Evolutionary conservation across 805 yeast genomes (phyloP).

Genomic region (Sugiyamaella smithiae): DNA sequence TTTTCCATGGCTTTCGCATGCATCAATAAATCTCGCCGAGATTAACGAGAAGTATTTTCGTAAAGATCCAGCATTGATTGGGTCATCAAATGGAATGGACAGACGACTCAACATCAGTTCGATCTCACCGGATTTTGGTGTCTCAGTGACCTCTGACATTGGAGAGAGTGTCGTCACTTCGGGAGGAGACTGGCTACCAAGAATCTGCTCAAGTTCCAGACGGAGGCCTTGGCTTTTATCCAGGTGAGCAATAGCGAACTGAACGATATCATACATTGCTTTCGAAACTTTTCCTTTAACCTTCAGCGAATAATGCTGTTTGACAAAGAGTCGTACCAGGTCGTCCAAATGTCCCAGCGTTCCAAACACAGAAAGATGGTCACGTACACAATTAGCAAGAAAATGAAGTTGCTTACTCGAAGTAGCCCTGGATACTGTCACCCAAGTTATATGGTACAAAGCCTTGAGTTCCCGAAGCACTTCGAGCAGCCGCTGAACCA

Average conservation of each 20-base stretch:
- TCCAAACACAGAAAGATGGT: conserved; percentile 22
- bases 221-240: conserved; percentile 19
- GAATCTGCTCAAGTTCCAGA: conserved; percentile 23
- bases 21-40: conserved; percentile 16
- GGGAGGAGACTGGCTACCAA: conserved; percentile 19
- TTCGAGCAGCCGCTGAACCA: conserved; percentile 58
- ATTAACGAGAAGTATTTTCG: conserved; percentile 15
- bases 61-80: conserved; percentile 7
- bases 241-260: conserved; percentile 18
- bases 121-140: conserved; percentile 7
- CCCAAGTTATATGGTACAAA: conserved; percentile 35
- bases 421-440: conserved; percentile 55
- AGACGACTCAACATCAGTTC: conserved; percentile 5
- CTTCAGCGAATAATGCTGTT: conserved; percentile 19
- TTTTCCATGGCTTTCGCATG: conserved; percentile 12
- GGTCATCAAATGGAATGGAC: conserved; percentile 9
- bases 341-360: conserved; percentile 24
- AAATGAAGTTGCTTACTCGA: conserved; percentile 49
- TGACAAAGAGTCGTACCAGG: conserved; percentile 21
- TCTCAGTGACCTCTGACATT: conserved; percentile 23
- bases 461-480: conserved; percentile 40
- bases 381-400: conserved; percentile 30
- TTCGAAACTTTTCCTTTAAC: conserved; percentile 22
- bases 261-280: conserved; percentile 26
- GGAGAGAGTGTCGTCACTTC: conserved; percentile 27